Percentiles rank a stretch among this genome's conserved stretches.
Conservation (phyloP, 1,284 basidiomycete genomes). For the Malassezia equina region DNA sequence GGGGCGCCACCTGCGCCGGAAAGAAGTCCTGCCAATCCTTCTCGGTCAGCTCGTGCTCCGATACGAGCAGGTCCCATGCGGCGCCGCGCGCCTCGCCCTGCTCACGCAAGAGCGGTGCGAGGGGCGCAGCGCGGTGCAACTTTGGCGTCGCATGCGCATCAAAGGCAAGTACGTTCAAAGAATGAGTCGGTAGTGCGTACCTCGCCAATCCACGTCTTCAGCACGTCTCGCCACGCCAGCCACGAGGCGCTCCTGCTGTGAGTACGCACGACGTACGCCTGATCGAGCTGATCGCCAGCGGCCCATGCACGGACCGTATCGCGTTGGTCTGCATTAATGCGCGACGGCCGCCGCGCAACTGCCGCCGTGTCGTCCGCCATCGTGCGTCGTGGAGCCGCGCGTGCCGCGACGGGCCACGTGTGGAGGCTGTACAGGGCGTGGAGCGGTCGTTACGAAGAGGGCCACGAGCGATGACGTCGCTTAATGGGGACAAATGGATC, state of each 20-base stretch:
- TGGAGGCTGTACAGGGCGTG: not conserved
- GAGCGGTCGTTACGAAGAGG: not conserved
- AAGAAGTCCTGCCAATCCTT: constrained; percentile 11
- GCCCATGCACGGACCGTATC: not conserved
- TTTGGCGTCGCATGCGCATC: not conserved
- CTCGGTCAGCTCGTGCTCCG: constrained; percentile 2
- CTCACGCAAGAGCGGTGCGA: constrained; percentile 10
- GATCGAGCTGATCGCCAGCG: not conserved
- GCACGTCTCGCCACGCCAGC: not conserved
- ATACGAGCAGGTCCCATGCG: constrained; percentile 2
- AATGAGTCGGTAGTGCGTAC: constrained; percentile 3
- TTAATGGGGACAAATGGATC: constrained; percentile 46
- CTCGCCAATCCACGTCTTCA: not conserved
- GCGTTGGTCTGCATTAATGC: not conserved
- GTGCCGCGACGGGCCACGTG: not conserved
- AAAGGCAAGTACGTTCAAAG: not conserved
- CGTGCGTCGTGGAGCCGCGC: not conserved
- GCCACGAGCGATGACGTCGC: constrained; percentile 13
- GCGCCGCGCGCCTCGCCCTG: not conserved
- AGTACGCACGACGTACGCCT: not conserved
- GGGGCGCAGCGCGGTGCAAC: constrained; percentile 9
- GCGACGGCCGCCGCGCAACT: not conserved
- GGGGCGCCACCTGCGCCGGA: constrained; percentile 4
- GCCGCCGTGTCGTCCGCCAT: not conserved
- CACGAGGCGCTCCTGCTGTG: not conserved